Base-by-base conservation (phyloP, 2,329 filamentous ascomycete genomes). In the Hypoxylon sp. region DNA sequence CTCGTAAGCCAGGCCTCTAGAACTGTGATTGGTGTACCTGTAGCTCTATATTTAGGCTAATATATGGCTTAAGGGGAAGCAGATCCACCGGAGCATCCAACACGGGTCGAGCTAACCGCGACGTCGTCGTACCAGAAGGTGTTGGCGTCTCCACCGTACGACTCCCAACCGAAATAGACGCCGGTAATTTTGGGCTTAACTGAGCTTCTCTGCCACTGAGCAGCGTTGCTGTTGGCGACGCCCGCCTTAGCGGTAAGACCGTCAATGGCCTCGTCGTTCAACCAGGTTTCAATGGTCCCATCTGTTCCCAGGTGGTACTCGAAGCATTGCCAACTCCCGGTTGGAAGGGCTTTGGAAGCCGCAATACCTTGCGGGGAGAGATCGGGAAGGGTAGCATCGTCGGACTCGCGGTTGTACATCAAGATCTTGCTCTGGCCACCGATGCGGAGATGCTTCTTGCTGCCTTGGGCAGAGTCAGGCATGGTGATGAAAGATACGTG, bases 51-150 rank as follows among this genome's bases (percentile, higher is more conserved):
- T 67, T 67, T 67, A 67, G 64, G 64, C 64, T 62, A 62, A 67
- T 58, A 52, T 50, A 37, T 33, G 26, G n/a, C 19, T 37, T 62
- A 57, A 39, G 52, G 63, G 26, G 46, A 24, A 51, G 37, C 14
- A 37, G 44, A 52, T 54, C 55, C 44, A 37, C 44, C 53, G 37
- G 65, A 19, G 70, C 87, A 88, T 35, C 86, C 86, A 70, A 87
- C 80, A 35, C 85, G 80, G 17, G 75, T 83, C 46, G 81, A 81
- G 71, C 79, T 79, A 52, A 90, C 76, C 5, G 78, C 82, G 70
- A 90, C 83, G 73, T 90, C 87, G 70, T 90, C 88, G 68, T 88
- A 90, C 87, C 87, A 89, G 72, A 90, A 85, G 1, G 88, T 90
- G 77, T 90, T 90, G 2, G 81, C 78, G 66, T 87, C 87, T 0